A percentile compares a stretch with the other conserved stretches of the same genome.
These are phyloP conservation scores for Eragrostis curvula DNA, from an alignment of 176 grass and related monocot genomes.

Conservation along the genomic window DNA sequence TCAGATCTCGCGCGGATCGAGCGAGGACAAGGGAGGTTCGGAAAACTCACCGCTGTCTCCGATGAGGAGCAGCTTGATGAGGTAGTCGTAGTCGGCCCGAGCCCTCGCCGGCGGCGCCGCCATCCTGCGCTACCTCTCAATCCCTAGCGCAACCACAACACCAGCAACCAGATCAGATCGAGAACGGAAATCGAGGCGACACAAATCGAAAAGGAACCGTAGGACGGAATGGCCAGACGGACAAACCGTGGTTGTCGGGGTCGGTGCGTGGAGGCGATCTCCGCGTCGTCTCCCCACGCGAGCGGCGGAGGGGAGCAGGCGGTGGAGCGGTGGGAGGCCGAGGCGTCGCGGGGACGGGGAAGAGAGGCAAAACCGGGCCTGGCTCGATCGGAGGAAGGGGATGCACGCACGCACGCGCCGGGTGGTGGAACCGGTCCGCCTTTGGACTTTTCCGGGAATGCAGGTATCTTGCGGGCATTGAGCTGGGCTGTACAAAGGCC, in stretches of 20 bases:
- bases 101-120: conserved; percentile 64
- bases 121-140: conserved; percentile 43
- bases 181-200: not conserved
- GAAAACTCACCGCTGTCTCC: conserved; percentile 62
- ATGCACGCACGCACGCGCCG: not conserved
- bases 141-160: conserved; percentile 25
- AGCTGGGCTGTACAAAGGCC: not conserved
- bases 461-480: not conserved
- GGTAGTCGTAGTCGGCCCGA: conserved; percentile 66
- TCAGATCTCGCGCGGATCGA: conserved; percentile 46
- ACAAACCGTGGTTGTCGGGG: conserved; percentile 14
- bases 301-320: conserved; percentile 15
- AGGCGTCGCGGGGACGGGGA: conserved; percentile 17
- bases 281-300: conserved; percentile 18
- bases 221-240: not conserved
- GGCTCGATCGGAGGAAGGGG: conserved; percentile 29
- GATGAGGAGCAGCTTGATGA: conserved; percentile 68
- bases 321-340: conserved; percentile 6
- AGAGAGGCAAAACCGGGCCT: not conserved
- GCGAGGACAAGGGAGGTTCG: not conserved
- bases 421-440: conserved; percentile 37
- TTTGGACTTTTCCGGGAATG: conserved; percentile 10
- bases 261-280: not conserved
- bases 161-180: conserved; percentile 38
- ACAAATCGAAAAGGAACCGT: not conserved